These are phyloP conservation scores for Oidiodendron maius DNA, from an alignment of 495 filamentous ascomycete species.

Conservation along the genomic window DNA sequence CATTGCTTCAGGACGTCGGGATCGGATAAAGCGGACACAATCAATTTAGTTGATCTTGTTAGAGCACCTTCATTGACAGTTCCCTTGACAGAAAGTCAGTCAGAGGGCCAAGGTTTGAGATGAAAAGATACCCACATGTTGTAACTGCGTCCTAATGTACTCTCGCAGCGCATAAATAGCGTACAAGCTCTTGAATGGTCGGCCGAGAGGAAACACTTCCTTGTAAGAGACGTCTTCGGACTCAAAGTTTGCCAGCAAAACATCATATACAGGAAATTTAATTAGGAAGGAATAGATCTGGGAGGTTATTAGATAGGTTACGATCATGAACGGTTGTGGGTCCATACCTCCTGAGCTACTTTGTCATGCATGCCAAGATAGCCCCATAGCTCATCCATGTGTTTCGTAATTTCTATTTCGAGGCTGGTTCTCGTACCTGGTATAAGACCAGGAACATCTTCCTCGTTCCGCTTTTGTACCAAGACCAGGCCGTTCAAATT, in stretches of 20 bases:
- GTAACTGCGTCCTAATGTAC: constrained; percentile 27
- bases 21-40: constrained; percentile 40
- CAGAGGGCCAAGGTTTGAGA: background rate
- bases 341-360: constrained; percentile 49
- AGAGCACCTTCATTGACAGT: constrained; percentile 21
- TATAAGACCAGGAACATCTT: constrained; percentile 23
- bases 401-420: constrained; percentile 71
- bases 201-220: constrained; percentile 59
- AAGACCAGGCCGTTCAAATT: constrained; percentile 60
- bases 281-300: constrained; percentile 67
- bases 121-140: constrained; percentile 10
- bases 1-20: constrained; percentile 31
- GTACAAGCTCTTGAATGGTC: constrained; percentile 72
- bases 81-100: constrained; percentile 12
- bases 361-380: constrained; percentile 71
- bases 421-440: constrained; percentile 44
- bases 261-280: constrained; percentile 64
- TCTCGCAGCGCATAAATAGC: constrained; percentile 58
- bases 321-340: background rate
- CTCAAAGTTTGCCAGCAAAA: constrained; percentile 52
- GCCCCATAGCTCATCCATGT: constrained; percentile 81
- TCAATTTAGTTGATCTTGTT: constrained; percentile 34
- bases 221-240: constrained; percentile 43
- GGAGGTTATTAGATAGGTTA: background rate
- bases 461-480: constrained; percentile 37